Base-by-base conservation (phyloP, 208 protist genomes). In the Endotrypanum monterogeii region DNA sequence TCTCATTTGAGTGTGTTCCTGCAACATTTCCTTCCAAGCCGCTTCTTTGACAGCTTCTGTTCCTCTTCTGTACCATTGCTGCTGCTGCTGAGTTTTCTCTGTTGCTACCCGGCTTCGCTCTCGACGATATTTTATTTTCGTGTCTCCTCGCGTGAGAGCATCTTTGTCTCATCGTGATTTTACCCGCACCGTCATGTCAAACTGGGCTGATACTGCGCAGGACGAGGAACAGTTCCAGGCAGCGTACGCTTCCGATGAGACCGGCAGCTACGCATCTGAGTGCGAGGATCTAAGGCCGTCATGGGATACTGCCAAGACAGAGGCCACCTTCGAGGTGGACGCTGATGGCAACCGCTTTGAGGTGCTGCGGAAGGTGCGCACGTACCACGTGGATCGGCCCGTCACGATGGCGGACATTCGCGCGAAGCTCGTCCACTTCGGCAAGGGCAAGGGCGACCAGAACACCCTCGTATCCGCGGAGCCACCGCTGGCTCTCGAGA, bases 301-400 rank as follows among this genome's bases (percentile, higher is more conserved):
- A 23, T 95, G 91, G 91, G 87, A 83, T 37, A 89, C 91, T 46
- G 88, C 91, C 35, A 90, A 92, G 76, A 86, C 80, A 28, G 79
- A 83, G 20, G 74, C 50, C 28, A 74, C 71, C 39, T 46, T 68
- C 51, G 85, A 85, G 71, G 79, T 67, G 56, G 86, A 94, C 70
- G 82, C 71, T 52, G 83, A 90, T 23, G 84, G 84, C 66, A 92
- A 87, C 69, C 76, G 78, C 39, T 91, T 86, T 68, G 80, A 91
- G 57, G 82, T 94, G 52, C 73, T 80, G 18, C 90, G 91, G 80
- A 92, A 93, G 71, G 84, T 93, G 41, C 88, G 83, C 18, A 71
- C 73, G 32, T 91, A 89, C 71, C 81, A 89, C 62, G 84, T 91
- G 9, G 84, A 85, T 39, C 87, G 90, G 60, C 75, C 80, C 0